These are phyloP conservation scores for Xylariales sp. DNA, from an alignment of 2,329 filamentous ascomycete species.

Conservation along the genomic window DNA sequence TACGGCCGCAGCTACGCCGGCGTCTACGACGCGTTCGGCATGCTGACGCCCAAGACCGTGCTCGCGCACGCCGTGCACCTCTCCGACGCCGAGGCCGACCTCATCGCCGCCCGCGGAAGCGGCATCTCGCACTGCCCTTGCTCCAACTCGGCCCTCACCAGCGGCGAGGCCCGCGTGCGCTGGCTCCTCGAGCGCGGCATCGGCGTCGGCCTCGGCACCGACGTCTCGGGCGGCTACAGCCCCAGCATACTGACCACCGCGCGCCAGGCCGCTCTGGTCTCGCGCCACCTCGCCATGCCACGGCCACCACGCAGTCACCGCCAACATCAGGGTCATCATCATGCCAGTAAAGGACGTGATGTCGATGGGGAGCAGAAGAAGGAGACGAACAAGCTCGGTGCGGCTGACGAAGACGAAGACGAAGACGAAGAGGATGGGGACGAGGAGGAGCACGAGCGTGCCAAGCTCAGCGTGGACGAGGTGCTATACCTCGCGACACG, in stretches of 20 bases:
- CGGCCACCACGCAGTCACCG: no score
- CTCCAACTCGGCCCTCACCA: conserved; percentile 78
- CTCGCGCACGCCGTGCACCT: conserved; percentile 85
- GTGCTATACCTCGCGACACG: conserved; percentile 80
- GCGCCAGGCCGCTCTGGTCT: conserved; percentile 75
- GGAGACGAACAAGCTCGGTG: neutral
- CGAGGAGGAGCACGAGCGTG: conserved; percentile 32
- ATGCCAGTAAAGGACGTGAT: no score
- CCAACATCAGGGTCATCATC: no score
- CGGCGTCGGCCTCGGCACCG: conserved; percentile 81
- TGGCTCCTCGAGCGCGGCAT: conserved; percentile 70
- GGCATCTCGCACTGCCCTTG: conserved; percentile 85
- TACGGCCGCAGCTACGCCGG: conserved; percentile 59
- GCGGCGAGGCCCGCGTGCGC: conserved; percentile 72
- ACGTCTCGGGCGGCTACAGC: conserved; percentile 84
- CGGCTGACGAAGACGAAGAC: no score
- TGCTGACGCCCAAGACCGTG: conserved; percentile 71
- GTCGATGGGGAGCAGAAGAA: no score
- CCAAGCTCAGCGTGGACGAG: conserved; percentile 79
- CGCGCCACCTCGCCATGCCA: conserved; percentile 62
- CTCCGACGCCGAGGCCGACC: conserved; percentile 55
- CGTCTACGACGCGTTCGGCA: conserved; percentile 70
- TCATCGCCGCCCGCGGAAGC: conserved; percentile 57
- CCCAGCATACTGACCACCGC: conserved; percentile 79
- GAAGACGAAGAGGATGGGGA: neutral